Percentiles rank a stretch among this genome's conserved stretches.
Evolutionary conservation across 225 moss, liverwort and hornwort species (phyloP).

Genomic region (Physcomitrium patens): DNA sequence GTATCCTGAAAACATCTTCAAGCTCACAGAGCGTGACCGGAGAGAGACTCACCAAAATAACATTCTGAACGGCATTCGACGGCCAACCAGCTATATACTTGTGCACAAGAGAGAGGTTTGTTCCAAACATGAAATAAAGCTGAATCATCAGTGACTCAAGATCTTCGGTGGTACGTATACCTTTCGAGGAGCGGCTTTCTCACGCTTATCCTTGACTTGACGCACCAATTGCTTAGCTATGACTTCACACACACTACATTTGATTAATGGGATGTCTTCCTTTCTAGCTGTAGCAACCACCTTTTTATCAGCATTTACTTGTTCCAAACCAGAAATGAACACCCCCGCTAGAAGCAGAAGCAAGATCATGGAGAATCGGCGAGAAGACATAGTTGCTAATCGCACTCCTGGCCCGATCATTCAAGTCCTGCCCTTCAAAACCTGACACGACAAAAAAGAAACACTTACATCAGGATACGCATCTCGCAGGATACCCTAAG

Average conservation of each 20-base stretch:
- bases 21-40: not conserved
- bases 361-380: conserved; percentile 6
- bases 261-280: conserved; percentile 83
- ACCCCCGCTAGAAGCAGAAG: conserved; percentile 22
- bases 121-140: not conserved
- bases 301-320: conserved; percentile 40
- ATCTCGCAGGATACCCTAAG: not conserved
- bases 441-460: not conserved
- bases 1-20: not conserved
- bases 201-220: conserved; percentile 73
- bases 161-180: conserved; percentile 30
- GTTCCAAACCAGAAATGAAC: conserved; percentile 17
- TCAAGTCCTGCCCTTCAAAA: not conserved
- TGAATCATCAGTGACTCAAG: conserved; percentile 15
- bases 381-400: conserved; percentile 30
- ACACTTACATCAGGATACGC: conserved; percentile 6
- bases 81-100: not conserved
- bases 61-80: not conserved
- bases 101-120: too few species aligned
- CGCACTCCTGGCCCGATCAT: not conserved
- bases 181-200: conserved; percentile 72
- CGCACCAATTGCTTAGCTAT: conserved; percentile 80
- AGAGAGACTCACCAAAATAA: not conserved
- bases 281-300: conserved; percentile 64
- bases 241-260: conserved; percentile 81